phyloP scores from a whole-genome alignment of 225 moss, liverwort and hornwort species.

The Antitrichia curtipendula region DNA sequence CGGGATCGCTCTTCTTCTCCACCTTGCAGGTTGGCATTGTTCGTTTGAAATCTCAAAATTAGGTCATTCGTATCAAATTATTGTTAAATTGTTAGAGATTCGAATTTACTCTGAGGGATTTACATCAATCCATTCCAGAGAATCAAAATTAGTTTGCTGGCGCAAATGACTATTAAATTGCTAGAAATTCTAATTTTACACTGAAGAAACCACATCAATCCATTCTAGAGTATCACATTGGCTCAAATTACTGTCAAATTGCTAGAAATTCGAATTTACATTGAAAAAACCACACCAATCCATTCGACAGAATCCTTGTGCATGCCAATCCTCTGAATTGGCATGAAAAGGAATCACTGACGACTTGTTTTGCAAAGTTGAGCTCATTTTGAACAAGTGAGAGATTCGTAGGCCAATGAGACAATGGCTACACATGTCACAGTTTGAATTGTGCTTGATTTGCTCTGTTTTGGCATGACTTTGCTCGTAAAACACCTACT shows the following conservation, averaged over 20 bases:
- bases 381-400: background rate
- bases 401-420: background rate
- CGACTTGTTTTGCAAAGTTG: background rate
- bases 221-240: background rate
- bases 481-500: background rate
- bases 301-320: background rate
- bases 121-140: background rate
- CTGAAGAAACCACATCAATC: background rate
- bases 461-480: background rate
- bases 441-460: background rate
- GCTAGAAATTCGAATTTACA: background rate
- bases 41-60: background rate
- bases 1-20: constrained; percentile 56
- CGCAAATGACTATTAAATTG: background rate
- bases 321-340: background rate
- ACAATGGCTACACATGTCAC: background rate
- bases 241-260: background rate
- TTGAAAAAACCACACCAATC: background rate
- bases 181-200: background rate
- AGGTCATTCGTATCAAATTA: background rate
- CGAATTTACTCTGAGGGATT: background rate
- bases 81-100: background rate
- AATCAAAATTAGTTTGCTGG: background rate
- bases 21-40: constrained; percentile 57
- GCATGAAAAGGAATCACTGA: background rate